Evolutionary conservation across 1,284 basidiomycete species (phyloP).

Genomic region (Trichosporon inkin): DNA sequence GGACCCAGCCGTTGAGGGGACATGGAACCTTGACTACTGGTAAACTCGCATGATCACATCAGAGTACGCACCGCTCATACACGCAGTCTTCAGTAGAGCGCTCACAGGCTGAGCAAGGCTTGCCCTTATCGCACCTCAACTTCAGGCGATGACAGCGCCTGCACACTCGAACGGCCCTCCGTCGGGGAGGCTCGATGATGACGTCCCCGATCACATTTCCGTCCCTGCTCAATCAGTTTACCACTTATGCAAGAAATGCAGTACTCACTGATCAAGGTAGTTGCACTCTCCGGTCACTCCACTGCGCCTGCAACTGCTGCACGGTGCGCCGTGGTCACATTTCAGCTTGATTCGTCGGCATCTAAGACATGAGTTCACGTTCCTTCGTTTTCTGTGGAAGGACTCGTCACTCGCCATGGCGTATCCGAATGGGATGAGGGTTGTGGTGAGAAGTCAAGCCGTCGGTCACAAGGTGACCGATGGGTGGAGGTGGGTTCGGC

Average conservation of each 20-base stretch:
- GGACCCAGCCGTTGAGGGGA: background rate
- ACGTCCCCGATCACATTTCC: background rate
- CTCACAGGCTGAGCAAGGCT: conserved; percentile 12
- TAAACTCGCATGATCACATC: too few relatives aligned
- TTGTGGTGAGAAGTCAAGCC: background rate
- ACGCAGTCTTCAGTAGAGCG: conserved; percentile 1
- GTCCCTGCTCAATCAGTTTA: background rate
- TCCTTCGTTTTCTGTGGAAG: background rate
- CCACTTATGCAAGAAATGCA: background rate
- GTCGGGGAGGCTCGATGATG: background rate
- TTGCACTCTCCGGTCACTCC: background rate
- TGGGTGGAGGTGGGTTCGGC: too few relatives aligned
- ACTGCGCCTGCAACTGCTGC: background rate
- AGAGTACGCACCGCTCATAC: background rate
- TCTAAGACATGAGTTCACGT: background rate
- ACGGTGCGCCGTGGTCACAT: background rate
- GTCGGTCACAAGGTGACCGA: background rate
- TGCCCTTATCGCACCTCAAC: conserved; percentile 13
- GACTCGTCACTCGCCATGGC: background rate
- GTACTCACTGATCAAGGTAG: background rate
- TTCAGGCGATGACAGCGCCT: conserved; percentile 16
- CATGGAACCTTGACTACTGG: background rate
- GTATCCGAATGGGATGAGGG: background rate
- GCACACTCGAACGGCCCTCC: conserved; percentile 13
- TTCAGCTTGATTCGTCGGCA: conserved; percentile 2